phyloP scores from a whole-genome alignment of 2,329 filamentous ascomycete species.

The Diaporthe nobilis region DNA sequence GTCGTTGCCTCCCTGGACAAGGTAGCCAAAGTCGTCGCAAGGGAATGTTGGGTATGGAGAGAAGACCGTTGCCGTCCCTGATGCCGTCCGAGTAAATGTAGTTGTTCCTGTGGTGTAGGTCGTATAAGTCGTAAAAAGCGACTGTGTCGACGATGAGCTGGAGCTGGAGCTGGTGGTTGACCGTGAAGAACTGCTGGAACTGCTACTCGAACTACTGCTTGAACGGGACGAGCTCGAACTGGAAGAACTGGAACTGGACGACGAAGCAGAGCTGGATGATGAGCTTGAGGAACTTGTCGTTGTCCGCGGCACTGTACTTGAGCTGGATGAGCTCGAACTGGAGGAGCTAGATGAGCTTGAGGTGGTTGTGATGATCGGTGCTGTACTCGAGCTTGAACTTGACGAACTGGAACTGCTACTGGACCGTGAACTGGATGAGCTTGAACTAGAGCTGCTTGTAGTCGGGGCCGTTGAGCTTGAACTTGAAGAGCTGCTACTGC shows the following conservation, averaged over 20 bases:
- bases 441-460: no score
- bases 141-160: neutral
- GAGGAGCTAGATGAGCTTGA: neutral
- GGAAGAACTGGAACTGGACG: neutral
- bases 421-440: no score
- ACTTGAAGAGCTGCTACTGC: no score
- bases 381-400: neutral
- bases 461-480: no score
- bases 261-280: neutral
- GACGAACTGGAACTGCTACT: no score
- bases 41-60: conserved; percentile 4
- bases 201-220: neutral
- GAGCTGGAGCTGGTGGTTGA: neutral
- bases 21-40: conserved; percentile 8
- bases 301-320: neutral
- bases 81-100: conserved; percentile 18
- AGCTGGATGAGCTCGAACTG: conserved; percentile 9
- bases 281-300: neutral
- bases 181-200: neutral
- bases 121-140: neutral
- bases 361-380: neutral
- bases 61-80: conserved; percentile 14
- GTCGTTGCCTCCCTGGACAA: neutral
- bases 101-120: neutral
- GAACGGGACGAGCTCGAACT: neutral